Evolutionary conservation across 768 basidiomycete species (phyloP).

Genomic region (Coprinopsis sp.): DNA sequence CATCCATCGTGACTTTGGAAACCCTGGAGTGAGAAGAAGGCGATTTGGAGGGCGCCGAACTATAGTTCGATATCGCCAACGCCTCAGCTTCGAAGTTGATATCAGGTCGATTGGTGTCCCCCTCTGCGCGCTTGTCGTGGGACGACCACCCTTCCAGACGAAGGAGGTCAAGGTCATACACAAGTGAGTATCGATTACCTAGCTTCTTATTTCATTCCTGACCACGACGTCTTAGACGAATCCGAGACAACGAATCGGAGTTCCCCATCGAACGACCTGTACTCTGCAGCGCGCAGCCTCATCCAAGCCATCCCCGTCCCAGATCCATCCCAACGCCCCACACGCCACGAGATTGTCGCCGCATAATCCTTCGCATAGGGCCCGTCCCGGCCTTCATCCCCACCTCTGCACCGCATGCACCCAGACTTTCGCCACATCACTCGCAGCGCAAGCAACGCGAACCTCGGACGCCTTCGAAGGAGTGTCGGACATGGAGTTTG

Average conservation of each 20-base stretch:
- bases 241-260: slow-evolving; percentile 89
- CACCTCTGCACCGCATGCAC: too few species aligned
- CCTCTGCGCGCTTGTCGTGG: slow-evolving; percentile 88
- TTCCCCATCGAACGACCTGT: slow-evolving; percentile 78
- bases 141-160: slow-evolving; percentile 97
- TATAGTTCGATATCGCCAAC: slow-evolving; percentile 94
- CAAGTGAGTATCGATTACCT: slow-evolving; percentile 48
- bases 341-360: too few species aligned
- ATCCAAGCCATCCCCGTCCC: too few species aligned
- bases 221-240: slow-evolving; percentile 52
- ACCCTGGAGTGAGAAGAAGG: slow-evolving; percentile 96
- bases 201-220: neutral
- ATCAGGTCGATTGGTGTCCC: slow-evolving; percentile 98
- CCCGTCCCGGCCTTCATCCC: too few species aligned
- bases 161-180: slow-evolving; percentile 97
- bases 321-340: too few species aligned
- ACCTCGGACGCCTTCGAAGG: too few species aligned
- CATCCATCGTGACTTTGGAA: slow-evolving; percentile 97
- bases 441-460: too few species aligned
- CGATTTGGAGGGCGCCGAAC: slow-evolving; percentile 97
- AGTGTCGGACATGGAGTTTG: too few species aligned
- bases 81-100: slow-evolving; percentile 98
- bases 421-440: too few species aligned
- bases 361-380: too few species aligned
- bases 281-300: slow-evolving; percentile 65